Evolutionary conservation across 176 grass and related monocot species (phyloP).

Genomic region (Olyra latifolia): DNA sequence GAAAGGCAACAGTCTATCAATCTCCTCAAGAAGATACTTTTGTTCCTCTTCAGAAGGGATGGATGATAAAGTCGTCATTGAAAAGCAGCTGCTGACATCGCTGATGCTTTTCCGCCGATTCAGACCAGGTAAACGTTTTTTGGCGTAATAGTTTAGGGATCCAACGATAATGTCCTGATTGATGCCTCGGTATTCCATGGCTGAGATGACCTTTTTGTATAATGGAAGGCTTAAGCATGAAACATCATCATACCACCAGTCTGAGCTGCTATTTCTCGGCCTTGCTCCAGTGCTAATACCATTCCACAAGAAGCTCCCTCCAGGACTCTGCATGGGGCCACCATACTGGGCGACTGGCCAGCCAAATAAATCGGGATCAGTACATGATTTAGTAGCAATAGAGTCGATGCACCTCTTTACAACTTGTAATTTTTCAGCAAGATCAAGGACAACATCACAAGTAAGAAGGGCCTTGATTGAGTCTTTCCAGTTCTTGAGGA

Average conservation of each 20-base stretch:
- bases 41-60: conserved; percentile 76
- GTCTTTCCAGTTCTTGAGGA: conserved; percentile 83
- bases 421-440: conserved; percentile 77
- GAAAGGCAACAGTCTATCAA: conserved; percentile 74
- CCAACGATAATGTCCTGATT: conserved; percentile 65
- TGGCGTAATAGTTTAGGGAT: conserved; percentile 76
- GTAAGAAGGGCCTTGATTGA: conserved; percentile 73
- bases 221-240: conserved; percentile 70
- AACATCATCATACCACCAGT: conserved; percentile 95
- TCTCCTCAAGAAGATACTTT: conserved; percentile 83
- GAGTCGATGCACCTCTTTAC: conserved; percentile 73
- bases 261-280: conserved; percentile 53
- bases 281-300: conserved; percentile 79
- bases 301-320: conserved; percentile 83
- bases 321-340: conserved; percentile 63
- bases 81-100: conserved; percentile 48
- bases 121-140: conserved; percentile 70
- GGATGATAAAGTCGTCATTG: conserved; percentile 35
- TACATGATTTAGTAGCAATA: conserved; percentile 62
- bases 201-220: conserved; percentile 72
- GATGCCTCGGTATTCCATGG: conserved; percentile 67
- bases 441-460: conserved; percentile 65
- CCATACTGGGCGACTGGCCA: conserved; percentile 54
- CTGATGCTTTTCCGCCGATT: conserved; percentile 72
- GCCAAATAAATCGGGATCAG: conserved; percentile 51